A percentile compares a stretch with the other conserved stretches of the same genome.
Conservation (phyloP, 306 rosid species). For the Arachis stenosperma region DNA sequence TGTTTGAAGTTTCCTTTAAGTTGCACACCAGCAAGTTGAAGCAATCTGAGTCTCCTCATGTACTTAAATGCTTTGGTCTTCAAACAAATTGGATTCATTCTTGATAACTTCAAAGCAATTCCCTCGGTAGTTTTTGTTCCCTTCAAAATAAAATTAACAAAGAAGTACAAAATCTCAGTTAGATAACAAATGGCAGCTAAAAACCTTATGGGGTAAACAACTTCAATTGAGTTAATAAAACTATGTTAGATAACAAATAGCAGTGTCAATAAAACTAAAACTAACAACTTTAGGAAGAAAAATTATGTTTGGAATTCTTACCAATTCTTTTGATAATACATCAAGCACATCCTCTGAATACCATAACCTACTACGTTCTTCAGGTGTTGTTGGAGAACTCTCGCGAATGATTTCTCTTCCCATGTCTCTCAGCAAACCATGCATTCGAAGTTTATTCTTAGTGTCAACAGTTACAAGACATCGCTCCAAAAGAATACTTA, state of each 20-base stretch:
- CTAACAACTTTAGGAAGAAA: too few relatives aligned
- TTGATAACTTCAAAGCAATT: conserved; percentile 5
- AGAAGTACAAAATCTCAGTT: not conserved
- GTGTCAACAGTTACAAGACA: not conserved
- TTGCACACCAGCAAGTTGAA: conserved; percentile 16
- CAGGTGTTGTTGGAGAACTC: not conserved
- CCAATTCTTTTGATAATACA: not conserved
- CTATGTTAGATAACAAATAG: too few relatives aligned
- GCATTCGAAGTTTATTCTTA: conserved; percentile 29
- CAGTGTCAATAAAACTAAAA: not conserved
- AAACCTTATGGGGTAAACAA: not conserved
- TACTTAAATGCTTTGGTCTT: conserved; percentile 9
- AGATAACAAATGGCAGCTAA: not conserved
- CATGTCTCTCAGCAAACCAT: conserved; percentile 32
- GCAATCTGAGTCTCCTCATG: conserved; percentile 30
- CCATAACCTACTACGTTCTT: conserved; percentile 19
- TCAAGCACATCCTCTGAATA: conserved; percentile 2
- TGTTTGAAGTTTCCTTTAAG: not conserved
- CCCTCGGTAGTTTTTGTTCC: conserved; percentile 37
- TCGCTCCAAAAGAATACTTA: conserved; percentile 1
- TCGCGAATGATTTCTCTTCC: conserved; percentile 32
- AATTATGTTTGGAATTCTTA: not conserved
- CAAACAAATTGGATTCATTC: not conserved
- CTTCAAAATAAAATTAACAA: not conserved
- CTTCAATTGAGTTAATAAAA: too few relatives aligned